phyloP scores from a whole-genome alignment of 2,329 filamentous ascomycete species.

The Nothophoma quercina region DNA sequence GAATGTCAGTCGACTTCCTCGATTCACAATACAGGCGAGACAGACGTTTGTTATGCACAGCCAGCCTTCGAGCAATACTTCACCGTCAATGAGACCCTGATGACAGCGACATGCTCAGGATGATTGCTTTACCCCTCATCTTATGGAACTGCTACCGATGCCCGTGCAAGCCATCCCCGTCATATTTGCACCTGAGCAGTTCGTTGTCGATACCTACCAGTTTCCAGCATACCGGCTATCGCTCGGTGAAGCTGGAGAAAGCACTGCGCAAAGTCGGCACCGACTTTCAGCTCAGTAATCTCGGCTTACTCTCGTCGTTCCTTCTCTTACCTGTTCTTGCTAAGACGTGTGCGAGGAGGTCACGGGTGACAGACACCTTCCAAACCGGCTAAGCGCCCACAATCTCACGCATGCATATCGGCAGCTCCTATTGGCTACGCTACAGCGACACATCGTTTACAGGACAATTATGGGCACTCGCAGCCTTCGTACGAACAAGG shows the following conservation, averaged over 20 bases:
- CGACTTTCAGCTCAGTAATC: neutral
- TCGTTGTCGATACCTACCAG: neutral
- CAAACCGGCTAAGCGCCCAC: conserved; percentile 8
- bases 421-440: neutral
- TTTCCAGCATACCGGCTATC: neutral
- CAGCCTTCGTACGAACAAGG: neutral
- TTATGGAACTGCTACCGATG: neutral
- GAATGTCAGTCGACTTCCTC: no score
- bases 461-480: neutral
- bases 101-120: no score
- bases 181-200: neutral
- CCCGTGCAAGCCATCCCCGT: neutral
- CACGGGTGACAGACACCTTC: conserved; percentile 9
- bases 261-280: conserved; percentile 8
- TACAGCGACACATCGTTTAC: neutral
- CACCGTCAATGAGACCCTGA: no score
- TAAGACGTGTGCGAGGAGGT: neutral
- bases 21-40: no score
- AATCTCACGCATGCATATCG: conserved; percentile 5
- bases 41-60: no score
- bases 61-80: no score
- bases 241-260: conserved; percentile 5
- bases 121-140: neutral
- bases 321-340: neutral
- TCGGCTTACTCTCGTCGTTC: conserved; percentile 8